Base-by-base conservation (phyloP, 129 eudicot genomes). In the Flaveria ramosissima region DNA sequence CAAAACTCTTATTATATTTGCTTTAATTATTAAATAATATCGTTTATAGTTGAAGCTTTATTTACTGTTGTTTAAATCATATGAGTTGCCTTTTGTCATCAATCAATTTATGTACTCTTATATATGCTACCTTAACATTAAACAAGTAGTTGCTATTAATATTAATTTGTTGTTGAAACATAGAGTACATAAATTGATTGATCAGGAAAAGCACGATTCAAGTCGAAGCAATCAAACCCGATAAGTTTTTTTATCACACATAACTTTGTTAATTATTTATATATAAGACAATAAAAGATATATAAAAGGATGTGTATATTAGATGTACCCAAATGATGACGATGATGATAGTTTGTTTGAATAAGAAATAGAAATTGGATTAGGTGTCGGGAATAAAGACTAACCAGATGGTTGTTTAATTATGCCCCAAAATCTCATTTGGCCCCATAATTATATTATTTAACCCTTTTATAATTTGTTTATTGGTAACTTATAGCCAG, bases 341-440 rank as follows among this genome's bases (percentile, higher is more conserved):
- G 71, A 75, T 30, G 72, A 75, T 75, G 61, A 75, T 75, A 13
- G 78, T 60, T 74, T 43, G 43, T 59, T 61, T 75, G 60, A 66
- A 66, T 52, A 77, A 77, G 15, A 21, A 23, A 77, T 52, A 39
- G 27, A 55, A 77, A 57, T 23, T 78, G 76, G 62, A 69, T 78
- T 78, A 78, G 81, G 81, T 56, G 76, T 68, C 63, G 68, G 47
- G 75, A 77, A 68, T 43, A 69, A 56, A 69, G 45, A 56, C 9
- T 42, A 53, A 42, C 36, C 32, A 68, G 61, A 42, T 68, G 36
- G 36, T 39, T 68, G 81, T 42, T 77, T 77, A 30, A 41, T 68
- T 57, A 45, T 55, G 39, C 23, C 70, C 48, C 62, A 57, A 70
- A 56, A 78, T 69, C 81, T 77, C 27, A 43, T 12, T 27, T 16